Evolutionary conservation across 2,329 filamentous ascomycete species (phyloP).

Genomic region (Beauveria asiatica): DNA sequence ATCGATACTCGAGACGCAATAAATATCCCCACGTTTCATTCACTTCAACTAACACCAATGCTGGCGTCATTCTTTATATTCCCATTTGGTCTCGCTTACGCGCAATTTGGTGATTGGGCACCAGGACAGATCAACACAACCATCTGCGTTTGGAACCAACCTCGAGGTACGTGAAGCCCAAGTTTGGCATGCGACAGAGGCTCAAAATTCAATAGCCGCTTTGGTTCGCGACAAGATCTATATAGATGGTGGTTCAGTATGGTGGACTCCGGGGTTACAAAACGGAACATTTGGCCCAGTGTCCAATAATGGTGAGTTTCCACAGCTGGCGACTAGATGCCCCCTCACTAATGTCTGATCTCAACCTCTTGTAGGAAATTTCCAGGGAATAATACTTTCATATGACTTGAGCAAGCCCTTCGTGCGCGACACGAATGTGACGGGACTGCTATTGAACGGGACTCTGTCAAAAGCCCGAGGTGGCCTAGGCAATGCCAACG

Average conservation of each 20-base stretch:
- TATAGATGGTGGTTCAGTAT: constrained; percentile 52
- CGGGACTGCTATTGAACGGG: constrained; percentile 35
- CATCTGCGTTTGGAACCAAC: constrained; percentile 50
- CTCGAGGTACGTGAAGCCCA: constrained; percentile 28
- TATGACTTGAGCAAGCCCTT: constrained; percentile 53
- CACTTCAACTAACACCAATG: background rate
- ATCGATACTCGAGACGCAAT: background rate
- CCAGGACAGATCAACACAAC: constrained; percentile 44
- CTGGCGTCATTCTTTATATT: background rate
- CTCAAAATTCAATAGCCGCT: constrained; percentile 32
- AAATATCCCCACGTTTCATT: background rate
- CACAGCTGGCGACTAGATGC: background rate
- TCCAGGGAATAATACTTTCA: constrained; percentile 42
- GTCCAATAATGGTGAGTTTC: constrained; percentile 30
- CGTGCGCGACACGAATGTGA: constrained; percentile 42
- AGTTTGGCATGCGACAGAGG: background rate
- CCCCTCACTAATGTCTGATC: background rate
- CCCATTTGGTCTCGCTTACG: constrained; percentile 13
- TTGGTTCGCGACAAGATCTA: constrained; percentile 55
- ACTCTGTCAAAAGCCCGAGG: constrained; percentile 38
- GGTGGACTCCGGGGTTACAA: constrained; percentile 41
- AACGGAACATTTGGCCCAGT: constrained; percentile 30
- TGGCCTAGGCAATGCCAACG: constrained; percentile 41
- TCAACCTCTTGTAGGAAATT: constrained; percentile 34
- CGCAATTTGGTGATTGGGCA: constrained; percentile 41